Percentiles rank a stretch among this genome's conserved stretches.
phyloP scores from a whole-genome alignment of 352 stramenopile species.

The Elongisporangium senticosum region DNA sequence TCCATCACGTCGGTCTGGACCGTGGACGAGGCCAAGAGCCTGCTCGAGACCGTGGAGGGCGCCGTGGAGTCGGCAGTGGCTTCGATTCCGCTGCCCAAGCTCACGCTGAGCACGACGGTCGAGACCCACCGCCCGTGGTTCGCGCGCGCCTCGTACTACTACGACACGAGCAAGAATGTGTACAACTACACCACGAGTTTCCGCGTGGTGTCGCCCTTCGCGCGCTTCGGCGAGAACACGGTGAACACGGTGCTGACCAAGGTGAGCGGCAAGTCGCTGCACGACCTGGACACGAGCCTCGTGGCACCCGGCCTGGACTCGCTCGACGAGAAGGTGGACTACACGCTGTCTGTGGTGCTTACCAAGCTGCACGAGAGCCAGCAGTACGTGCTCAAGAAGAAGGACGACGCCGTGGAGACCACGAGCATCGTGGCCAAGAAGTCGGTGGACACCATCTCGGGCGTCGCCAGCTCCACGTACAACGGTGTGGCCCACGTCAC shows the following conservation, averaged over 20 bases:
- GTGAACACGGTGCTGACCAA: conserved; percentile 59
- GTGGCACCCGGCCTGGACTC: conserved; percentile 41
- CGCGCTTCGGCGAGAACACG: conserved; percentile 57
- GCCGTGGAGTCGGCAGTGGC: conserved; percentile 1
- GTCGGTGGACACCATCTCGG: conserved; percentile 33
- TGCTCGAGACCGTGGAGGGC: neutral
- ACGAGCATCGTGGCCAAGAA: conserved; percentile 35
- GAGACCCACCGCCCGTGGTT: conserved; percentile 55
- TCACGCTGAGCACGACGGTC: conserved; percentile 1
- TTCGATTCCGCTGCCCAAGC: neutral
- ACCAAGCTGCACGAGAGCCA: conserved; percentile 56
- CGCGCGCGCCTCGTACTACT: conserved; percentile 73
- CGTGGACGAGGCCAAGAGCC: neutral
- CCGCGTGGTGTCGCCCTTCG: conserved; percentile 50
- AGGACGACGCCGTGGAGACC: conserved; percentile 42
- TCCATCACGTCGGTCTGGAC: neutral
- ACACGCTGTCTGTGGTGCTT: conserved; percentile 39
- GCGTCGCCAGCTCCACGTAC: conserved; percentile 33
- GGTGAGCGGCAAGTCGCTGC: conserved; percentile 52
- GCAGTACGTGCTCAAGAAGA: conserved; percentile 61
- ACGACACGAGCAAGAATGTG: conserved; percentile 71
- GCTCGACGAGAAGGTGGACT: conserved; percentile 66
- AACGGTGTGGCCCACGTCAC: conserved; percentile 18
- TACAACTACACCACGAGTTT: conserved; percentile 85
- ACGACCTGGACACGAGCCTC: conserved; percentile 47